Base-by-base conservation (phyloP, 2,329 filamentous ascomycete species). In the Claviceps humidiphila region DNA sequence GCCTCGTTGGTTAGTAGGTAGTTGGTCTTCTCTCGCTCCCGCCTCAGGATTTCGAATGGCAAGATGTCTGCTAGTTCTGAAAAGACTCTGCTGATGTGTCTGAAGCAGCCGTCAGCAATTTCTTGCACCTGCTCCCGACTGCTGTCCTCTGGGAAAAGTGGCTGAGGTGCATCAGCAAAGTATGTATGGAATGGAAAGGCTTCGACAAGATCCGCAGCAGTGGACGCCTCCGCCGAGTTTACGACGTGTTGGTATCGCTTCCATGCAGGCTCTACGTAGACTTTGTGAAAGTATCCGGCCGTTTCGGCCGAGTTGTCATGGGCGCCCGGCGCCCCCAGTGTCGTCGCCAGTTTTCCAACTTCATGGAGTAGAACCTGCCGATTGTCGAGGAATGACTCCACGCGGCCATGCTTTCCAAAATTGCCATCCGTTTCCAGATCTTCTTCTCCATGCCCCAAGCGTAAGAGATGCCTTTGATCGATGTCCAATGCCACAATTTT, bases 401-500 rank as follows among this genome's bases (percentile, higher is more conserved):
- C 90, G 45, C 93, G 82, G 1, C 93, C 93, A 66, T 90, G 83
- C 68, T 97, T 98, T 75, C 89, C 90, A 67, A 95, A 97, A 66
- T 80, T 95, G 17, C 79, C 80, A 60, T 93, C 85, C 0, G 87
- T 89, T 54, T 88, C 85, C 5, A 97, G 76, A 53, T 97, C 93
- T 63, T 96, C 93, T 66, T 98, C 94, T 42, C 93, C 93, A 65
- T 95, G 93, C 39, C 93, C 93, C 39, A 98, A 76, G 54, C 93
- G 85, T 50, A 98, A 75, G 54, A 98, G 76, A 72, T 98, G 93
- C 41, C 93, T 83, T 68, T 94, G 87, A 62, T 98, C 94, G 59
- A 98, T 97, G 61, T 97, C 89, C 30, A 98, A 75, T 5, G 86
- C 87, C n/a, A 91, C 85, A 56, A 98, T 98, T 71, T 98, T 98